Base-by-base conservation (phyloP, 2,329 filamentous ascomycete species). In the Neonectria sp. region DNA sequence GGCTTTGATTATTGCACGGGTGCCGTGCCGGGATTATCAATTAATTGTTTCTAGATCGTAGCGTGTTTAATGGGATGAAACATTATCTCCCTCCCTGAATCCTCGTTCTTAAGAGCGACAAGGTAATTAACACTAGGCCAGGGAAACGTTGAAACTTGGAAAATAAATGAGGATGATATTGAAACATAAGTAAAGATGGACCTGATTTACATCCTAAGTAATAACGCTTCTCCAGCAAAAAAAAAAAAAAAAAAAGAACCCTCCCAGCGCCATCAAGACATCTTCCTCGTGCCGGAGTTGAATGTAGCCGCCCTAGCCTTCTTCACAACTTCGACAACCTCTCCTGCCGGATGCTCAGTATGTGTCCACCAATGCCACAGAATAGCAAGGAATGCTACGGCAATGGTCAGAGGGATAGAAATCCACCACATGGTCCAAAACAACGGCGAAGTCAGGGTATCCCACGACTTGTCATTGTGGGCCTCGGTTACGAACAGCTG, bases 361-460 rank as follows among this genome's bases (percentile, higher is more conserved):
- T 73, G 72, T 25, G 69, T 71, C 76, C 76, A 78, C 77, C 75
- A 77, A 8, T 77, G 71, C 77, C 75, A 79, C 8, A 73, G n/a
- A 4, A 75, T 58, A 0, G 77, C 75, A 43, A 78, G 29, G 1
- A 73, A 40, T 0, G 73, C 60, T 1, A 77, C 71, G 15, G 69
- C 71, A 9, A 76, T 59, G 11, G 77, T 79, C 55, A 79, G 35
- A 1, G 77, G 77, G 25, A 78, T 74, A 3, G 76, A 68, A n/a
- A 79, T 73, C 73, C 76, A 79, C 76, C 70, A 73, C 55, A 73
- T 73, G 2, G 72, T 70, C 72, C 75, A 78, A 61, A 79, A 79
- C 25, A 78, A 52, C 2, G 77, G 77, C 7, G 77, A 72, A 15
- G 67, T 57, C 27, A 62, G 64, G 6, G 77, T 63, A 4, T 72